These are phyloP conservation scores for Colletotrichum echinochloae DNA, from an alignment of 2,329 filamentous ascomycete genomes.

Conservation along the genomic window DNA sequence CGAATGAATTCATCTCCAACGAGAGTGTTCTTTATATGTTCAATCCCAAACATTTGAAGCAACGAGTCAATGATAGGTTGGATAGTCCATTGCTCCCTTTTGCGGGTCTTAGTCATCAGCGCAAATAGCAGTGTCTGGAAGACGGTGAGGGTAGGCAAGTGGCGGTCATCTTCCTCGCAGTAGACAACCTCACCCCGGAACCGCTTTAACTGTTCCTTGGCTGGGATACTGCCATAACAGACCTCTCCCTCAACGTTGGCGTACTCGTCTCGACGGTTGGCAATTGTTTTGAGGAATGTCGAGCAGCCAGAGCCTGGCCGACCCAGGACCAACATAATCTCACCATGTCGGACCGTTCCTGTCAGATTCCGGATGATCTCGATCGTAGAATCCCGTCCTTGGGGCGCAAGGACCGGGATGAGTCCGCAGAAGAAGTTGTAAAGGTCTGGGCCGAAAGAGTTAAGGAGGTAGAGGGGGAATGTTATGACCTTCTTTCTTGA, in stretches of 20 bases:
- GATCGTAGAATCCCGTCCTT: slow-evolving; percentile 43
- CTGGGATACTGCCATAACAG: slow-evolving; percentile 77
- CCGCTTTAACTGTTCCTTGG: slow-evolving; percentile 73
- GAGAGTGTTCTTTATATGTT: slow-evolving; percentile 78
- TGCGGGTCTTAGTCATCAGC: slow-evolving; percentile 79
- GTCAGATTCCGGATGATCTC: slow-evolving; percentile 50
- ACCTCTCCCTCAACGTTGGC: slow-evolving; percentile 77
- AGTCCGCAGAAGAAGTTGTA: slow-evolving; percentile 68
- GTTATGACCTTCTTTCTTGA: slow-evolving; percentile 78
- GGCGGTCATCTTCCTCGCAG: slow-evolving; percentile 81
- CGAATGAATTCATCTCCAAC: slow-evolving; percentile 80
- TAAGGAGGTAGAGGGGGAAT: slow-evolving; percentile 78
- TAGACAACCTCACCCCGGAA: slow-evolving; percentile 84
- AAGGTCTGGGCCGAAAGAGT: slow-evolving; percentile 84
- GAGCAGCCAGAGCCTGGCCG: slow-evolving; percentile 80
- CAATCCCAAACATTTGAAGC: slow-evolving; percentile 82
- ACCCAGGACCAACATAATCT: slow-evolving; percentile 65
- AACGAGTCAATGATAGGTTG: slow-evolving; percentile 77
- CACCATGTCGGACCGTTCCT: slow-evolving; percentile 51
- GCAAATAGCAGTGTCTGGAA: slow-evolving; percentile 84
- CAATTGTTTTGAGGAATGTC: slow-evolving; percentile 81
- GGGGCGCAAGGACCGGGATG: slow-evolving; percentile 49
- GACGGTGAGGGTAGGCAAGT: slow-evolving; percentile 80
- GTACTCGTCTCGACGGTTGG: slow-evolving; percentile 75
- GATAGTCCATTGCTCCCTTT: slow-evolving; percentile 71